Percentiles rank a stretch among this genome's conserved stretches.
phyloP scores from a whole-genome alignment of 148 eudicot genomes.

The Agrostemma githago region DNA sequence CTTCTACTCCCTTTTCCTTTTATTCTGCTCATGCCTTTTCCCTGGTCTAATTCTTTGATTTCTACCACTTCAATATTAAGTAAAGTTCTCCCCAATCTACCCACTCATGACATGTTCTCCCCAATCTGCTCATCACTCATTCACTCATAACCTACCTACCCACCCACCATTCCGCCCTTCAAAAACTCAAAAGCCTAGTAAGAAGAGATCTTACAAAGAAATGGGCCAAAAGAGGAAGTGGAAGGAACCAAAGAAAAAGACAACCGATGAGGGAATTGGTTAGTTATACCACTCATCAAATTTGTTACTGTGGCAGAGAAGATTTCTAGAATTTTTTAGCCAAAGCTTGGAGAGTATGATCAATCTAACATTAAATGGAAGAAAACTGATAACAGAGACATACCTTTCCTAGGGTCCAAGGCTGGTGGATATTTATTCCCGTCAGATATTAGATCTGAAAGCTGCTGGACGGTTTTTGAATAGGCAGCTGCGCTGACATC shows the following conservation, averaged over 20 bases:
- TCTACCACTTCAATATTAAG: neutral
- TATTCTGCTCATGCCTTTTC: neutral
- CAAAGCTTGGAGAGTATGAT: neutral
- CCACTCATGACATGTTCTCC: neutral
- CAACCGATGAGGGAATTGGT: neutral
- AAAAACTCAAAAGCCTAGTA: neutral
- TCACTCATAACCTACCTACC: neutral
- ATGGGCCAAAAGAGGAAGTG: neutral
- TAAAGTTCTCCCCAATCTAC: neutral
- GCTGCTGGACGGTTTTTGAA: conserved; percentile 73
- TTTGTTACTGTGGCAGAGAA: neutral
- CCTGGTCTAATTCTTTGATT: neutral
- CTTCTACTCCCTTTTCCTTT: neutral
- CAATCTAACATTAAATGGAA: neutral
- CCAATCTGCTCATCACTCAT: neutral
- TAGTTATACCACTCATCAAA: neutral
- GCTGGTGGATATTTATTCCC: conserved; percentile 89
- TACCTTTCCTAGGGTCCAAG: conserved; percentile 84
- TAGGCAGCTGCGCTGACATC: conserved; percentile 67
- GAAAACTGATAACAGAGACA: conserved; percentile 10
- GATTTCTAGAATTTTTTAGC: neutral
- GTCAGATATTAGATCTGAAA: conserved; percentile 49
- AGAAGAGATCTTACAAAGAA: neutral
- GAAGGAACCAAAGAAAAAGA: neutral
- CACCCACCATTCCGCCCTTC: neutral